Conservation (phyloP, 495 filamentous ascomycete species). For the Hypoxylon trugodes region DNA sequence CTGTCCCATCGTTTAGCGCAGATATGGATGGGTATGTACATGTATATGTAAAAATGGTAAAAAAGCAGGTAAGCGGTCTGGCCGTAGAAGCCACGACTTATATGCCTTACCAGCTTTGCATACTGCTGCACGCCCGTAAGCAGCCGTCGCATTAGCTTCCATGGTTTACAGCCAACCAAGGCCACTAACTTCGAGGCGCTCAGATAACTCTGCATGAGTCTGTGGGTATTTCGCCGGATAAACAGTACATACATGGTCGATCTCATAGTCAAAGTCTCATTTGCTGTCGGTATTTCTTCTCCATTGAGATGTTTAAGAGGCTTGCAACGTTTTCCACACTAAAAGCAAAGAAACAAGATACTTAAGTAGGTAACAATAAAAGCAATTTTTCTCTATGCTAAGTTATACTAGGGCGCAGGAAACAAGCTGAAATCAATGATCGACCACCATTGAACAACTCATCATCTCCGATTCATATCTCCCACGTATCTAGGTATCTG, state of each 20-base stretch:
- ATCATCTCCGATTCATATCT: constrained; percentile 25
- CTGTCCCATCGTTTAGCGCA: constrained; percentile 18
- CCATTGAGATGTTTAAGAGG: constrained; percentile 19
- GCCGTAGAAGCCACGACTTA: constrained; percentile 31
- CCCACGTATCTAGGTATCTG: neutral
- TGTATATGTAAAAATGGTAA: no score
- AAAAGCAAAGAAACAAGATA: constrained; percentile 8
- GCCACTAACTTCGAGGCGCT: constrained; percentile 20
- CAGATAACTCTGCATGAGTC: constrained; percentile 40
- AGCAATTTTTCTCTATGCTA: no score
- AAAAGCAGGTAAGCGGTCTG: constrained; percentile 27
- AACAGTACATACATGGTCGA: constrained; percentile 24
- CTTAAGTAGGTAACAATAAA: neutral
- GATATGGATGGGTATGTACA: no score
- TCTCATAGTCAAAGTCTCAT: constrained; percentile 25
- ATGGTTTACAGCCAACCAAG: constrained; percentile 28
- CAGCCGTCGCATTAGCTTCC: constrained; percentile 33
- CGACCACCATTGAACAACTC: constrained; percentile 12
- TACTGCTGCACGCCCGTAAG: constrained; percentile 36
- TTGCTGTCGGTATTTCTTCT: constrained; percentile 15
- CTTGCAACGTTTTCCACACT: neutral
- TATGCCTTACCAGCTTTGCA: constrained; percentile 9
- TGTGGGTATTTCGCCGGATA: constrained; percentile 41
- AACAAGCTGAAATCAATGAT: constrained; percentile 32
- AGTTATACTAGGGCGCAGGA: constrained; percentile 1